Conservation (phyloP, 139 green algal species). For the Coelastrella sp. region DNA sequence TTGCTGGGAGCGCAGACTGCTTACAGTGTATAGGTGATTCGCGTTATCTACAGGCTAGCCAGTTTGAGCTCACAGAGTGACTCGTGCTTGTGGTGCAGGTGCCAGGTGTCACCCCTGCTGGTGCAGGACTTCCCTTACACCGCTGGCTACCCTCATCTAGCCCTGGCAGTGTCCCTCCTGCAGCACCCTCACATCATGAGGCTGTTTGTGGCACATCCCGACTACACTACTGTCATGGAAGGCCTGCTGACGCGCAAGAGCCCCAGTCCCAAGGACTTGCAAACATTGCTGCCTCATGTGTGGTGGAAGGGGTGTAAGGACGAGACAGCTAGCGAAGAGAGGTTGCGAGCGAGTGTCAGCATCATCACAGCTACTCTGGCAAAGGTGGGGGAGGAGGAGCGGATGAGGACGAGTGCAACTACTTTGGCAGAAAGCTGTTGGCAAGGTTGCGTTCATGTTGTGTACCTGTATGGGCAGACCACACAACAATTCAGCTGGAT, state of each 20-base stretch:
- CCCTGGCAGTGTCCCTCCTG: constrained; percentile 38
- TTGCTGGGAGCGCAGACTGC: too few species aligned
- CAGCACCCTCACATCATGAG: not conserved
- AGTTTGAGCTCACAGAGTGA: too few species aligned
- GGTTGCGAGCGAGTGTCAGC: constrained; percentile 54
- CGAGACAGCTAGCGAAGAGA: constrained; percentile 58
- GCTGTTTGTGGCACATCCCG: constrained; percentile 30
- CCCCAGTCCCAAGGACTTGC: constrained; percentile 76
- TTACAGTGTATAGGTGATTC: too few species aligned
- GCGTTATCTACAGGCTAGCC: too few species aligned
- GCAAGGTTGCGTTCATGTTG: too few species aligned
- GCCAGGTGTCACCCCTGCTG: constrained; percentile 39
- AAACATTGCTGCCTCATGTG: constrained; percentile 69
- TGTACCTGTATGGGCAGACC: too few species aligned
- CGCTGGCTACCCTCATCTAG: constrained; percentile 50
- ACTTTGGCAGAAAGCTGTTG: too few species aligned
- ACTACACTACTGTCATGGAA: constrained; percentile 64
- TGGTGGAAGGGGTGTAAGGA: constrained; percentile 74
- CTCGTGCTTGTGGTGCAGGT: constrained; percentile 3
- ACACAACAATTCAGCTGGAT: too few species aligned
- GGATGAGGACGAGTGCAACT: too few species aligned
- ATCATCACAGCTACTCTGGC: constrained; percentile 42
- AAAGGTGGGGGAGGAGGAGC: constrained; percentile 26
- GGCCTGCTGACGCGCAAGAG: constrained; percentile 76
- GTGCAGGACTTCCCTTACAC: constrained; percentile 56